Evolutionary conservation across 2,329 filamentous ascomycete genomes (phyloP).

Genomic region (Verticillium isaacii): DNA sequence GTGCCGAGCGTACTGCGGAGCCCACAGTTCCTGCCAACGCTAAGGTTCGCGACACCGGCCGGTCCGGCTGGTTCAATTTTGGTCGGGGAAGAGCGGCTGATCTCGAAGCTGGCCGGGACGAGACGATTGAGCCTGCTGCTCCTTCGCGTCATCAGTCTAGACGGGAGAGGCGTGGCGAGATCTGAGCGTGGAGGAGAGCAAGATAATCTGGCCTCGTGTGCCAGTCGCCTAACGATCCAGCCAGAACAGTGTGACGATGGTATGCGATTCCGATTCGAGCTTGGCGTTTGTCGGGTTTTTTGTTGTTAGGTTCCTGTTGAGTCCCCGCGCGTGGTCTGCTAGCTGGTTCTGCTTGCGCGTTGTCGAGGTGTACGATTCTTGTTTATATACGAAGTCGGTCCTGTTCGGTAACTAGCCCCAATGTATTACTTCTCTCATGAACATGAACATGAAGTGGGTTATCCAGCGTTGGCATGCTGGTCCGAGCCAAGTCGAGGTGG

Average conservation of each 20-base stretch:
- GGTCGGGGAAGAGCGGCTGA: background rate
- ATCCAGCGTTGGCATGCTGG: background rate
- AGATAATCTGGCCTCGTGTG: too few species aligned
- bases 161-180: background rate
- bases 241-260: background rate
- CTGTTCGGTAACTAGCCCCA: background rate
- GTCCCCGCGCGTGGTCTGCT: background rate
- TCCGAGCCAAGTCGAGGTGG: background rate
- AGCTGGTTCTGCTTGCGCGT: background rate
- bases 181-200: background rate
- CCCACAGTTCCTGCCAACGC: slow-evolving; percentile 7
- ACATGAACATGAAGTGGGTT: too few species aligned
- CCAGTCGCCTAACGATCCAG: too few species aligned
- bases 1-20: background rate
- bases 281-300: background rate
- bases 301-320: background rate
- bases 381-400: background rate
- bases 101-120: background rate
- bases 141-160: background rate
- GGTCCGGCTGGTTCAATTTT: background rate
- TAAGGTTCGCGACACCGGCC: slow-evolving; percentile 4
- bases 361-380: background rate
- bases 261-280: background rate
- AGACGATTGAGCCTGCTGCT: background rate
- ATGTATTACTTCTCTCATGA: background rate